phyloP scores from a whole-genome alignment of 305 asterid species.

The Solanum hybrid region DNA sequence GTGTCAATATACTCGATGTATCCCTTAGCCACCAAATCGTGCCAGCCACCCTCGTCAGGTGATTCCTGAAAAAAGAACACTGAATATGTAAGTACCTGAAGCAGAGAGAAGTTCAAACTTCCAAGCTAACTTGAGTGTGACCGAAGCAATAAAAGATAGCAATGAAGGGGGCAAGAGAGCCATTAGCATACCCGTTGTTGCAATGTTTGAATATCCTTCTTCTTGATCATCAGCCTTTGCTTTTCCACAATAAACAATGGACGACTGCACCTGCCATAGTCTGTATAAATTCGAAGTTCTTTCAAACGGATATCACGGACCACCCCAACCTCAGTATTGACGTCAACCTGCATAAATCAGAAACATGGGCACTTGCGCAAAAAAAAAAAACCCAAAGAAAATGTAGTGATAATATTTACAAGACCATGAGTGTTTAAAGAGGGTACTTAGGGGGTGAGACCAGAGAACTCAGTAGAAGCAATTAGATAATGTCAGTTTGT shows the following conservation, averaged over 20 bases:
- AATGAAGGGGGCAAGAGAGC: not conserved
- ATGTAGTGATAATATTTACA: not conserved
- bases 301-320: slow-evolving; percentile 88
- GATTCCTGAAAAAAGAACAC: slow-evolving; percentile 48
- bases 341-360: slow-evolving; percentile 56
- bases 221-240: slow-evolving; percentile 77
- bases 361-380: not conserved
- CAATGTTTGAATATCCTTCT: slow-evolving; percentile 72
- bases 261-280: slow-evolving; percentile 99
- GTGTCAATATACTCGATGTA: slow-evolving; percentile 86
- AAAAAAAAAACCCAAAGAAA: not conserved
- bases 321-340: slow-evolving; percentile 95
- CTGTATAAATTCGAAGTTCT: slow-evolving; percentile 92
- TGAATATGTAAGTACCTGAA: not conserved
- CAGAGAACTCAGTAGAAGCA: not conserved
- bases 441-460: not conserved
- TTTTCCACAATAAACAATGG: slow-evolving; percentile 92
- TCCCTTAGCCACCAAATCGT: slow-evolving; percentile 75
- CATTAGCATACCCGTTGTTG: slow-evolving; percentile 61
- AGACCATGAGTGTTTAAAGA: not conserved
- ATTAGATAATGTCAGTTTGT: not conserved
- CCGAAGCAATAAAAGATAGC: not conserved
- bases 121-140: not conserved
- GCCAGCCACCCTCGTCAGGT: slow-evolving; percentile 93
- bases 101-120: not conserved